These are phyloP conservation scores for Solanum ossicruentum DNA, from an alignment of 257 asterid species.

Conservation along the genomic window DNA sequence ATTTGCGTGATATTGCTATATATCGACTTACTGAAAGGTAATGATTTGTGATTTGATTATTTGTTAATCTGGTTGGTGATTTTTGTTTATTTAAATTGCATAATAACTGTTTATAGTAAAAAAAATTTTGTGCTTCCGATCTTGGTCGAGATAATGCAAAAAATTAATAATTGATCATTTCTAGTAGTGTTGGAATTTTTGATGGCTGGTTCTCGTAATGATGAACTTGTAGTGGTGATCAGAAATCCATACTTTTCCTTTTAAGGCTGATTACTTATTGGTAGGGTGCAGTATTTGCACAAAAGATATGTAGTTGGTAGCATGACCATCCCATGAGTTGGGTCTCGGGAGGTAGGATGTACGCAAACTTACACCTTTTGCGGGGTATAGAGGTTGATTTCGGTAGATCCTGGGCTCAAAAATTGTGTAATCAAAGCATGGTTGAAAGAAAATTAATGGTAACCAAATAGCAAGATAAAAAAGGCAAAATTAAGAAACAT, in stretches of 20 bases:
- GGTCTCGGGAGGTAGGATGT: neutral
- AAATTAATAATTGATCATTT: neutral
- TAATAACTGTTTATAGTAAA: neutral
- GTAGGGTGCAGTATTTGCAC: neutral
- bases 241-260: neutral
- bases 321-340: neutral
- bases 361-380: neutral
- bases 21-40: neutral
- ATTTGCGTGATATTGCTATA: neutral
- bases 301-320: neutral
- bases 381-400: neutral
- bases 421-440: neutral
- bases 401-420: neutral
- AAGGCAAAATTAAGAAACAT: neutral
- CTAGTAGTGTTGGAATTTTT: neutral
- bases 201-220: neutral
- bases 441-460: neutral
- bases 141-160: neutral
- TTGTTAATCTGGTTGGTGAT: neutral
- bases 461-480: neutral
- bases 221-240: neutral
- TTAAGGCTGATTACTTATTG: neutral
- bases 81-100: neutral
- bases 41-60: neutral
- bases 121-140: neutral